phyloP scores from a whole-genome alignment of 2,329 filamentous ascomycete species.

The Graphilbum sp. region DNA sequence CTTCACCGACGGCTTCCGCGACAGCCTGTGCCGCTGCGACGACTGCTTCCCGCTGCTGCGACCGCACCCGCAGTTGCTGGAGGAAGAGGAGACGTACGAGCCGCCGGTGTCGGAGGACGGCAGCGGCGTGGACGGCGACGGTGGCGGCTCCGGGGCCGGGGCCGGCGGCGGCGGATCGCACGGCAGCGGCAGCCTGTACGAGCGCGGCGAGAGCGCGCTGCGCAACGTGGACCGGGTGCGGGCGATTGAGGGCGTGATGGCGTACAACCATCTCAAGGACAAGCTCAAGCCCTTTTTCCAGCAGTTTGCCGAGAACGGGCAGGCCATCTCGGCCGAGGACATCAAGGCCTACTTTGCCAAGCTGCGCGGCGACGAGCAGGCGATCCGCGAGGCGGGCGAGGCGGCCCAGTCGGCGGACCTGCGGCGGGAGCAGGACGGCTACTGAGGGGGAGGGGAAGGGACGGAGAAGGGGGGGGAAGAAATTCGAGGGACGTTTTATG shows the following conservation, averaged over 20 bases:
- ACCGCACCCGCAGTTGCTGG: conserved; percentile 63
- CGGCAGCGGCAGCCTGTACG: conserved; percentile 69
- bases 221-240: conserved; percentile 83
- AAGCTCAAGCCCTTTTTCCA: conserved; percentile 90
- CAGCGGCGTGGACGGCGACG: conserved; percentile 35
- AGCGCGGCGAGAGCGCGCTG: conserved; percentile 82
- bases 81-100: conserved; percentile 90
- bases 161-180: conserved; percentile 39
- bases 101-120: conserved; percentile 63
- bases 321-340: conserved; percentile 81
- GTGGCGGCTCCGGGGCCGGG: conserved; percentile 37
- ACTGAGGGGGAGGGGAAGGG: no score
- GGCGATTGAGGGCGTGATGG: conserved; percentile 95
- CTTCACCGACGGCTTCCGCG: conserved; percentile 61
- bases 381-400: conserved; percentile 45
- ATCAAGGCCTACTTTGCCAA: conserved; percentile 96
- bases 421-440: conserved; percentile 37
- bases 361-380: conserved; percentile 71
- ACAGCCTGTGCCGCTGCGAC: conserved; percentile 65
- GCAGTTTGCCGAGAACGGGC: conserved; percentile 81
- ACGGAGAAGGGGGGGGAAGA: no score
- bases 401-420: conserved; percentile 25
- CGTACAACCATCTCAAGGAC: conserved; percentile 90
- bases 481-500: no score
- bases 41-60: conserved; percentile 62